Evolutionary conservation across 139 green algal genomes (phyloP), one percentile per base, ranked within the genome.

Genomic region (Axilococcus clingmanii): DNA sequence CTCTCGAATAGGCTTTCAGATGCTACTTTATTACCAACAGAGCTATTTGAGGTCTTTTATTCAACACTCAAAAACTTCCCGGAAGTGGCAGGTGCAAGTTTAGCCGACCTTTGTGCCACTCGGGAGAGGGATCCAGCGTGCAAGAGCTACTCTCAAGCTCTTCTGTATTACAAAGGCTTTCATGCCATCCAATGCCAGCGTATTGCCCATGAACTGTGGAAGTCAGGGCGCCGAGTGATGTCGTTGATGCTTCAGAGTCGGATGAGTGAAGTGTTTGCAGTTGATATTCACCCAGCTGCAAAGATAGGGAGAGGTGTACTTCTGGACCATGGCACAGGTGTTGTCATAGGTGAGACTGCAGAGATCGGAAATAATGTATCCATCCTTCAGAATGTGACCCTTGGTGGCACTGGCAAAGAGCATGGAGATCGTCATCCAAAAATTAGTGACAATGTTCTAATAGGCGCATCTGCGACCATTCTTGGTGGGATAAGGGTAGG

Each of bases 101-200:
- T 75, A 34, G 64, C 61, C 3, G 72, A 80, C 46, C 30, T 78
- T 3, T 52, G 52, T 4, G 72, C 72, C 16, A 57, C 76, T 22
- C 50, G 69, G 4, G 72, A 78, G 38, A 59, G 72, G 54, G 83
- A 92, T 58, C 84, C 84, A 1, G 69, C 81, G 0, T 94, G 76
- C 67, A 47, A 43, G 16, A 68, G 55, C 2, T 80, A 85, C 55
- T 66, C 50, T 28, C 61, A 77, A 27, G 85, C 77, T 0, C 59
- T 95, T 44, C 76, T 96, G 11, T 94, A 94, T 78, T 95, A 83
- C 72, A 97, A 97, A 68, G 90, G 90, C 34, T 97, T 84, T 59
- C 89, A 97, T 40, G 83, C 88, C 1, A 58, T 97, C 2, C 84
- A 97, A 73, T 66, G 80, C 19, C 86, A 97, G 46, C 76, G 91